These are phyloP conservation scores for Apophysomyces ossiformis DNA, from an alignment of 371 early-diverging fungal species.

Conservation along the genomic window DNA sequence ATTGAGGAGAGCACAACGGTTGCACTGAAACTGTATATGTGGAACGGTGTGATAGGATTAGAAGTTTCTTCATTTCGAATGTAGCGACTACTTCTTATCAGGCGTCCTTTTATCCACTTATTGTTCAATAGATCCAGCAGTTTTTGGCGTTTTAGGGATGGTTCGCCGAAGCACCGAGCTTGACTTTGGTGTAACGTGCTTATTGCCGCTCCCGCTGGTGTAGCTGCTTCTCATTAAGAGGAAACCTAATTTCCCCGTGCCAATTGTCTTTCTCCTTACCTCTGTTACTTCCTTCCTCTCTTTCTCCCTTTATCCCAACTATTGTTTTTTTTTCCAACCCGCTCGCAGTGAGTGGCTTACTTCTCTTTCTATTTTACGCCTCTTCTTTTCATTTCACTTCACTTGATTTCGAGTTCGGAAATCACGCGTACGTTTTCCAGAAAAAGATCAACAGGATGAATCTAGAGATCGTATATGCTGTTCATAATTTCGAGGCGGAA, in stretches of 20 bases:
- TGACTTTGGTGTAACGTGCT: conserved; percentile 1
- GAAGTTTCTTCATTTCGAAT: background rate
- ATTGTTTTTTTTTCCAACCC: conserved; percentile 10
- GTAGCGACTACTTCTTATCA: background rate
- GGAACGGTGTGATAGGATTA: background rate
- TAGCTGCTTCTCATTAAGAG: conserved; percentile 8
- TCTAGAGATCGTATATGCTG: conserved; percentile 64
- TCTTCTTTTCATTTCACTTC: background rate
- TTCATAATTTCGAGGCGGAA: conserved; percentile 73
- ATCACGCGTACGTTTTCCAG: conserved; percentile 7
- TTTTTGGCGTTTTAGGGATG: no score
- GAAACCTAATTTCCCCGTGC: background rate
- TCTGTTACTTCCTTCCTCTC: conserved; percentile 3
- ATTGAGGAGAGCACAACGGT: background rate
- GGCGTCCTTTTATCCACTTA: background rate
- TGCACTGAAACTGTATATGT: background rate
- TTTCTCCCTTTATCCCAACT: background rate
- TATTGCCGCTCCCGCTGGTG: background rate
- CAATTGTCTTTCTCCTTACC: conserved; percentile 10
- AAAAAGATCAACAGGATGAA: conserved; percentile 23
- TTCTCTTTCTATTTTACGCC: background rate
- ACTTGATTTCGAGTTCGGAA: conserved; percentile 2
- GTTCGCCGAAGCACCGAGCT: background rate
- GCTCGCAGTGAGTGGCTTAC: conserved; percentile 1
- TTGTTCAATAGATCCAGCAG: background rate